phyloP scores from a whole-genome alignment of 805 yeast genomes.

The Nakazawaea molendinolei region DNA sequence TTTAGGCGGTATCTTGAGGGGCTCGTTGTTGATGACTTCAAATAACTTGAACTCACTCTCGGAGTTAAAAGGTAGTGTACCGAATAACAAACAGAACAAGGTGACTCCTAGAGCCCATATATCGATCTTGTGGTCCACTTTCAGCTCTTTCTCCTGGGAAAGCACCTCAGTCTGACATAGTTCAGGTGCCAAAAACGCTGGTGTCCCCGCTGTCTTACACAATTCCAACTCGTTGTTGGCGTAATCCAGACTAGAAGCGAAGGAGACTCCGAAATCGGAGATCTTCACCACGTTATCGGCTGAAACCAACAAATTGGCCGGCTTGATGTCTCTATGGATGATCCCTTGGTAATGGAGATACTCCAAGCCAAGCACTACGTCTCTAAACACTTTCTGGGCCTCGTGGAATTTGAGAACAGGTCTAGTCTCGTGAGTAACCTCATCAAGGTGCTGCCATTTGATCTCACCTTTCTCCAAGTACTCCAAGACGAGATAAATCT shows the following conservation, averaged over 20 bases:
- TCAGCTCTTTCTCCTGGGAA: constrained; percentile 29
- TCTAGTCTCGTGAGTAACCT: constrained; percentile 21
- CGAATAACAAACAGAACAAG: constrained; percentile 79
- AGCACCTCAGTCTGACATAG: constrained; percentile 57
- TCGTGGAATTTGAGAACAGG: constrained; percentile 66
- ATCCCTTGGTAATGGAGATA: constrained; percentile 87
- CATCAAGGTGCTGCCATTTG: constrained; percentile 54
- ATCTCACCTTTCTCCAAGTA: constrained; percentile 89
- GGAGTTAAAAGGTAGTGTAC: constrained; percentile 83
- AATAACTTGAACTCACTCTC: constrained; percentile 82
- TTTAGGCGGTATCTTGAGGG: constrained; percentile 48
- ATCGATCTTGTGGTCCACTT: constrained; percentile 76
- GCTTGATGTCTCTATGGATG: constrained; percentile 92
- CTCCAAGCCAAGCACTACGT: constrained; percentile 82
- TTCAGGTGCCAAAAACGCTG: constrained; percentile 95
- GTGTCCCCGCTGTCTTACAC: constrained; percentile 96
- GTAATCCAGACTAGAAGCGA: constrained; percentile 42
- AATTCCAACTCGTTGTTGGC: constrained; percentile 63
- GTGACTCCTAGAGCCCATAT: constrained; percentile 98
- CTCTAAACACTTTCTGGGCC: constrained; percentile 69
- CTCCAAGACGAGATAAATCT: constrained; percentile 85
- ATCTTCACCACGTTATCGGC: constrained; percentile 74
- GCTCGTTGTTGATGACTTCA: constrained; percentile 65
- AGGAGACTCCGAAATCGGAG: constrained; percentile 95
- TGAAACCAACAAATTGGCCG: constrained; percentile 79